These are phyloP conservation scores for Pisolithus marmoratus DNA, from an alignment of 768 basidiomycete species.

Conservation along the genomic window DNA sequence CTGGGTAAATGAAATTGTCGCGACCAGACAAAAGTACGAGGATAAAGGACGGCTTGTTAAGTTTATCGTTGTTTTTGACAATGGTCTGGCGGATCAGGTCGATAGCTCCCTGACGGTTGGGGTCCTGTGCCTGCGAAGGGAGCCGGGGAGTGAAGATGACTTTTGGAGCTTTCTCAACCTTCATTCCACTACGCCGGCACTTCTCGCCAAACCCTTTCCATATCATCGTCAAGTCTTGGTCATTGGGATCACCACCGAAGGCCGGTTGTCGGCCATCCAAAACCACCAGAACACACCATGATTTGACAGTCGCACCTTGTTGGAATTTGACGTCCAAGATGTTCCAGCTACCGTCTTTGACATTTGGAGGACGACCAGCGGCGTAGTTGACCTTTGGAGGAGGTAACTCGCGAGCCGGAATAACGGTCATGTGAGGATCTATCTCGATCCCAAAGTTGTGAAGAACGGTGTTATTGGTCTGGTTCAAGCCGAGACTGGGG, in stretches of 20 bases:
- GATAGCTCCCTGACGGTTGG: slow-evolving; percentile 34
- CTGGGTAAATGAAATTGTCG: slow-evolving; percentile 77
- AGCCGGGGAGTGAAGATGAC: slow-evolving; percentile 28
- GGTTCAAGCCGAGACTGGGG: slow-evolving; percentile 44
- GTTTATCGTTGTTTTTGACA: slow-evolving; percentile 18
- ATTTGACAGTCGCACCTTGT: slow-evolving; percentile 40
- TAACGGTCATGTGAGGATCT: slow-evolving; percentile 49
- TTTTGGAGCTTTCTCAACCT: slow-evolving; percentile 29
- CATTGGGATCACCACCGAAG: slow-evolving; percentile 13
- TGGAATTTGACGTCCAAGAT: slow-evolving; percentile 69
- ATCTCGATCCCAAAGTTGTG: slow-evolving; percentile 57
- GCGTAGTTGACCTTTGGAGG: slow-evolving; percentile 56
- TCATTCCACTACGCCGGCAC: slow-evolving; percentile 55
- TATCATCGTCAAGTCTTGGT: slow-evolving; percentile 37
- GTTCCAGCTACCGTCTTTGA: slow-evolving; percentile 70
- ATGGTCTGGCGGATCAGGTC: slow-evolving; percentile 38
- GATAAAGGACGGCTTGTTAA: slow-evolving; percentile 52
- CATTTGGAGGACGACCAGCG: slow-evolving; percentile 34
- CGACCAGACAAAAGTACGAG: slow-evolving; percentile 62
- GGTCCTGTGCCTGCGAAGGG: slow-evolving; percentile 19
- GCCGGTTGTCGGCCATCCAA: slow-evolving; percentile 16
- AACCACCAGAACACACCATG: slow-evolving; percentile 66
- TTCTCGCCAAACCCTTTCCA: slow-evolving; percentile 51
- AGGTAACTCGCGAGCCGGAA: slow-evolving; percentile 61
- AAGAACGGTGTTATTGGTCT: slow-evolving; percentile 31